A percentile compares a stretch with the other conserved stretches of the same genome.
phyloP scores from a whole-genome alignment of 2,329 filamentous ascomycete genomes.

The Fusarium mangiferae region DNA sequence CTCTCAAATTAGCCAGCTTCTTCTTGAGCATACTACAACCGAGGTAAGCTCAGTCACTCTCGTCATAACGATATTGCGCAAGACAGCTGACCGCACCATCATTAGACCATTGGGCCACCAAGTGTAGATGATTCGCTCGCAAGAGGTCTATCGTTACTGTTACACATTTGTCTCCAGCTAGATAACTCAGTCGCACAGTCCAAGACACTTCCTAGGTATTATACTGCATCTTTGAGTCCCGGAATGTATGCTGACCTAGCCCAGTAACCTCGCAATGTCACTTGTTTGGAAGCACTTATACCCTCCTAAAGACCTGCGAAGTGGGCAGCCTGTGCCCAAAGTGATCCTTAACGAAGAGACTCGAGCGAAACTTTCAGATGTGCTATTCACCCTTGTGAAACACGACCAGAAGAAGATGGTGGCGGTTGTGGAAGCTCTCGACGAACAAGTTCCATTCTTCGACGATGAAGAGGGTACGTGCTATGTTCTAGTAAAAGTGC shows the following conservation, averaged over 20 bases:
- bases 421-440: conserved; percentile 58
- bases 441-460: conserved; percentile 52
- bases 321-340: conserved; percentile 47
- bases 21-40: conserved; percentile 54
- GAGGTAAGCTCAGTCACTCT: conserved; percentile 49
- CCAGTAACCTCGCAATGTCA: conserved; percentile 47
- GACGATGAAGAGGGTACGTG: conserved; percentile 51
- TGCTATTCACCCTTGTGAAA: conserved; percentile 67
- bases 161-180: conserved; percentile 47
- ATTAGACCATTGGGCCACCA: conserved; percentile 43
- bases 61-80: neutral
- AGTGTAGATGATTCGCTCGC: conserved; percentile 45
- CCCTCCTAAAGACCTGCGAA: conserved; percentile 58
- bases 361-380: conserved; percentile 68
- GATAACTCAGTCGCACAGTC: conserved; percentile 42
- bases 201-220: conserved; percentile 43
- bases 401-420: conserved; percentile 60
- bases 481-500: neutral
- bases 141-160: conserved; percentile 44
- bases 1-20: conserved; percentile 43
- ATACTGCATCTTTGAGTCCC: neutral
- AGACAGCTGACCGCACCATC: conserved; percentile 1
- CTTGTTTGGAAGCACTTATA: conserved; percentile 75
- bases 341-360: conserved; percentile 65
- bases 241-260: conserved; percentile 5